These are phyloP conservation scores for Edaphochlamys debaryana DNA, from an alignment of 139 green algal species.

Conservation along the genomic window DNA sequence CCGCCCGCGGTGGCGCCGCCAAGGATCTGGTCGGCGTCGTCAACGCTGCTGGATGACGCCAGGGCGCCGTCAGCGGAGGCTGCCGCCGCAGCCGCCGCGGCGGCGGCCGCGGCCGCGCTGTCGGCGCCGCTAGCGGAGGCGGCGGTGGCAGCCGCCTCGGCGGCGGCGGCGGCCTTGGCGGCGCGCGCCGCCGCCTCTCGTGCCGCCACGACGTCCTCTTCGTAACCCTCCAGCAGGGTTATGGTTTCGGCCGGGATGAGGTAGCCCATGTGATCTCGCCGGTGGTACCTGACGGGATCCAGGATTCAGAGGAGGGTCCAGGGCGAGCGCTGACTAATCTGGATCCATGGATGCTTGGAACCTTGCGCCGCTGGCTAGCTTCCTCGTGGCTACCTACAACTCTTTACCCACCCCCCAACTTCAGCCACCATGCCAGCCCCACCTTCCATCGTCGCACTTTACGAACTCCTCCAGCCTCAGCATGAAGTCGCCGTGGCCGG, in stretches of 20 bases:
- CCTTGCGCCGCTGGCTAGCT: no score
- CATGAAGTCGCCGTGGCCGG: slow-evolving; percentile 55
- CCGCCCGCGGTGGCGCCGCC: no score
- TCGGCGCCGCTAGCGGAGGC: no score
- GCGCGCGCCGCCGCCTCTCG: neutral
- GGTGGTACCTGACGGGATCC: slow-evolving; percentile 53
- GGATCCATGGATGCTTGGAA: no score
- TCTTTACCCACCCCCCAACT: no score
- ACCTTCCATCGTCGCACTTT: slow-evolving; percentile 61
- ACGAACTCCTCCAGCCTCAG: slow-evolving; percentile 65
- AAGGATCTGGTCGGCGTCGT: neutral
- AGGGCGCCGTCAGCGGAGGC: slow-evolving; percentile 11
- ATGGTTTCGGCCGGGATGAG: slow-evolving; percentile 57
- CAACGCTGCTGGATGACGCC: slow-evolving; percentile 36
- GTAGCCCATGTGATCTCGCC: slow-evolving; percentile 67
- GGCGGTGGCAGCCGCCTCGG: neutral
- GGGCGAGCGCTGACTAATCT: no score
- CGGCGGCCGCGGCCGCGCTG: neutral
- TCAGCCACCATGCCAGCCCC: no score
- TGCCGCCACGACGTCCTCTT: slow-evolving; percentile 49
- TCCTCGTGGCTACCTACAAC: no score
- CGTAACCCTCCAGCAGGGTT: slow-evolving; percentile 68
- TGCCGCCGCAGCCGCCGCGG: neutral
- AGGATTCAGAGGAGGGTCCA: neutral
- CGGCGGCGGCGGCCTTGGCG: neutral